A percentile compares a stretch with the other conserved stretches of the same genome.
Conservation (phyloP, 345 rosid genomes). For the Leavenworthia alabamica region DNA sequence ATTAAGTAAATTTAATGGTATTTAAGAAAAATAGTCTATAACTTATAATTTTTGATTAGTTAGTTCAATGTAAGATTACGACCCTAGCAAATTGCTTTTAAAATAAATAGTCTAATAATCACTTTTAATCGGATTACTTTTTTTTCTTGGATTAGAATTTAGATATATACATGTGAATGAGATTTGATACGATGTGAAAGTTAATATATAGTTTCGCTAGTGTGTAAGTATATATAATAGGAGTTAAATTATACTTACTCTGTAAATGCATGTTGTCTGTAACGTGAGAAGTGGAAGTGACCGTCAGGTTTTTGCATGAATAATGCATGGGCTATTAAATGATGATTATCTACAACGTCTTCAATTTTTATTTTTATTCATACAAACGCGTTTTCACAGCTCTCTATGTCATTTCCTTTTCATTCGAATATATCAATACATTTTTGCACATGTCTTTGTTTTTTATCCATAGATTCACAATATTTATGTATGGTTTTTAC, state of each 20-base stretch:
- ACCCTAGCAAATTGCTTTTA: too few relatives aligned
- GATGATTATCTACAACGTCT: constrained; percentile 10
- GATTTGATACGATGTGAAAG: too few relatives aligned
- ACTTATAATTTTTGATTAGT: too few relatives aligned
- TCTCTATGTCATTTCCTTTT: constrained; percentile 8
- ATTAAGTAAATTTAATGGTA: too few relatives aligned
- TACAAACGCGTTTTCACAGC: constrained; percentile 28
- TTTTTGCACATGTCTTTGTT: constrained; percentile 9
- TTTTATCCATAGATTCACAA: not conserved
- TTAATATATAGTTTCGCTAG: too few relatives aligned
- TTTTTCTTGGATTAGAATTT: too few relatives aligned
- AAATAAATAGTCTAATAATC: not conserved
- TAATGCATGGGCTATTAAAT: constrained; percentile 17
- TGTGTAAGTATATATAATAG: not conserved
- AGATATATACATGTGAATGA: too few relatives aligned
- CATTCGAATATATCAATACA: not conserved
- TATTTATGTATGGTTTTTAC: not conserved
- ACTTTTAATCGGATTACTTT: not conserved
- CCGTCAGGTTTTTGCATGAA: constrained; percentile 12
- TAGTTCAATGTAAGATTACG: too few relatives aligned
- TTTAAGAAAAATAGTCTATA: too few relatives aligned
- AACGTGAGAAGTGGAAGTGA: constrained; percentile 1
- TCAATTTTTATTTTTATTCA: not conserved
- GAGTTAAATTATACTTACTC: not conserved
- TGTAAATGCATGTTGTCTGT: constrained; percentile 6